Evolutionary conservation across 495 filamentous ascomycete genomes (phyloP), one percentile per base, ranked within the genome.

Genomic region (Penicillium daleae): DNA sequence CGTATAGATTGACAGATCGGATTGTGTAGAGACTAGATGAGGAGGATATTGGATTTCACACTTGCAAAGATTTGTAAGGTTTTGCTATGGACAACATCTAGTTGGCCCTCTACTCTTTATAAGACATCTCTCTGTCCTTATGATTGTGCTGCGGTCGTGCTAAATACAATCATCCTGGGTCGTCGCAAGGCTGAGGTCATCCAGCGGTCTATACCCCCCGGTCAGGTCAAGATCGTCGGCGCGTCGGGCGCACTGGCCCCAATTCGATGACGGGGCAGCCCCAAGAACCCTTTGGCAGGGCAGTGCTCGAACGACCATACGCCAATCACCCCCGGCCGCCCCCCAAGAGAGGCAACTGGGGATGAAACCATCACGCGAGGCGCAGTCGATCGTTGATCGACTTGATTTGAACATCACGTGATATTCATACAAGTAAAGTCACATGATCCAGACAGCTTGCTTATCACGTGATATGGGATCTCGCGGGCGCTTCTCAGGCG

Each of bases 401-500:
- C 39, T 6, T 42, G 39, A 42, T n/a, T 40, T 40, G 37, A n/a
- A 5, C 37, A 4, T 40, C 37, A 40, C 10, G 37, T n/a, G n/a
- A n/a, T n/a, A n/a, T n/a, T n/a, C n/a, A n/a, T n/a, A n/a, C n/a
- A n/a, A n/a, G n/a, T n/a, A n/a, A n/a, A 3, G 10, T 51, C 24
- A 51, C 49, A 31, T 51, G 24, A 51, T 4, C 2, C 31, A 4
- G 9, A 6, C 5, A 31, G 49, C 49, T 27, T 10, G 10, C 0
- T 4, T 4, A 26, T 51, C 49, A 51, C 49, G 13, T 64, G 62
- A 64, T 17, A 10, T 19, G 22, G 15, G 44, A 37, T 54, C 58
- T 52, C 57, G 32, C 59, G 59, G 59, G 51, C 32, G 51, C 7
- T 29, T 39, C 31, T 37, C 39, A 13, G 22, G 40, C 62, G 62